phyloP scores from a whole-genome alignment of 441 rosid species.

The Bruguiera hainesii region DNA sequence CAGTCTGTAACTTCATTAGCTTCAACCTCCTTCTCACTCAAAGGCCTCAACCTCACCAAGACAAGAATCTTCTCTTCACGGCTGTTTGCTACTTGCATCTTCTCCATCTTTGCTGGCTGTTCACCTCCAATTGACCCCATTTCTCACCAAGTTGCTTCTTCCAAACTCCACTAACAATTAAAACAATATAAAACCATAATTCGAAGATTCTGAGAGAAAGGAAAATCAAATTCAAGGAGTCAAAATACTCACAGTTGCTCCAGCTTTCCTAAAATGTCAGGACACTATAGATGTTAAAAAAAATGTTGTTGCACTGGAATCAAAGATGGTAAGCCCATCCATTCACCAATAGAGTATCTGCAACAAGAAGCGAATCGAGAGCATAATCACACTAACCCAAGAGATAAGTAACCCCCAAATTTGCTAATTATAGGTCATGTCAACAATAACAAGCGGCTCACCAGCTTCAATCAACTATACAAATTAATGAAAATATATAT shows the following conservation, averaged over 20 bases:
- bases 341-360: slow-evolving; percentile 33
- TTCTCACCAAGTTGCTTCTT: slow-evolving; percentile 25
- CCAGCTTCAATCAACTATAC: slow-evolving; percentile 27
- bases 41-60: slow-evolving; percentile 87
- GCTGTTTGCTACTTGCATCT: slow-evolving; percentile 44
- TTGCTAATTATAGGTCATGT: slow-evolving; percentile 26
- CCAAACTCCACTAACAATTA: slow-evolving; percentile 22
- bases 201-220: slow-evolving; percentile 13
- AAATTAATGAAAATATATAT: slow-evolving; percentile 7
- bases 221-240: slow-evolving; percentile 21
- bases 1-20: slow-evolving; percentile 79
- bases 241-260: slow-evolving; percentile 24
- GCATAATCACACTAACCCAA: slow-evolving; percentile 46
- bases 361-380: slow-evolving; percentile 45
- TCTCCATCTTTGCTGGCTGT: slow-evolving; percentile 64
- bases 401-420: slow-evolving; percentile 25
- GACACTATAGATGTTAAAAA: slow-evolving; percentile 33
- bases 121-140: slow-evolving; percentile 81
- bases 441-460: slow-evolving; percentile 33
- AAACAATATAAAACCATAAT: slow-evolving; percentile 28
- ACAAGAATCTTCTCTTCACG: slow-evolving; percentile 85
- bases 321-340: slow-evolving; percentile 22
- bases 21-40: slow-evolving; percentile 80
- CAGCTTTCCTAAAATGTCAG: slow-evolving; percentile 31
- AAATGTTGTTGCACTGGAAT: slow-evolving; percentile 37